Conservation (phyloP, 2,329 filamentous ascomycete species). For the Alternaria burnsii region DNA sequence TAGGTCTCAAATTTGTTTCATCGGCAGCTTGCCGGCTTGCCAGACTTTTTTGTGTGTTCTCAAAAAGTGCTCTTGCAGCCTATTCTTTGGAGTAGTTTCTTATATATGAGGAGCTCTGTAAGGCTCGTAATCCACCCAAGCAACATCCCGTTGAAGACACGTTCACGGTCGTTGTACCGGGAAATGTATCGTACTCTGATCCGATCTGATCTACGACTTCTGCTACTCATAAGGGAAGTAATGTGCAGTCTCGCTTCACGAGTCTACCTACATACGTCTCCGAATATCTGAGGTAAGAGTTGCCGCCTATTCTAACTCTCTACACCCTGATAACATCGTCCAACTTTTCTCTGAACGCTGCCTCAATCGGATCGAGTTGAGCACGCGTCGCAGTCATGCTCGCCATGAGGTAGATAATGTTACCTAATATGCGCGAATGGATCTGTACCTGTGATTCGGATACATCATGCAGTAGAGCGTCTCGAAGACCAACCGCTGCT, state of each 20-base stretch:
- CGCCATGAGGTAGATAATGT: conserved; percentile 69
- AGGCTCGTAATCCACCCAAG: not conserved
- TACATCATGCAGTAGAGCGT: conserved; percentile 55
- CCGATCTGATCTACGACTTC: not conserved
- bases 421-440: conserved; percentile 68
- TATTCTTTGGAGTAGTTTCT: not conserved
- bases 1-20: too few relatives aligned
- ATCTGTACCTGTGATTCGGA: conserved; percentile 55
- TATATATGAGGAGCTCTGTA: not conserved
- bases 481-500: conserved; percentile 62
- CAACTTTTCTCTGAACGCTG: conserved; percentile 30
- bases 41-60: too few relatives aligned
- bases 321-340: not conserved
- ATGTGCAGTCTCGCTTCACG: not conserved
- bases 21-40: too few relatives aligned
- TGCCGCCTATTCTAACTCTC: not conserved
- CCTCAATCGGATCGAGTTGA: conserved; percentile 31
- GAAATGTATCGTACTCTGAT: not conserved
- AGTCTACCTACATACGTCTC: not conserved
- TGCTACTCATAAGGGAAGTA: not conserved
- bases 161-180: not conserved
- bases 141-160: not conserved
- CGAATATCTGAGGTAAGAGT: not conserved
- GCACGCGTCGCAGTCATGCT: conserved; percentile 49
- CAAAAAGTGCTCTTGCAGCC: too few relatives aligned